Base-by-base conservation (phyloP, 352 stramenopile genomes). In the Lagenidium sp. region DNA sequence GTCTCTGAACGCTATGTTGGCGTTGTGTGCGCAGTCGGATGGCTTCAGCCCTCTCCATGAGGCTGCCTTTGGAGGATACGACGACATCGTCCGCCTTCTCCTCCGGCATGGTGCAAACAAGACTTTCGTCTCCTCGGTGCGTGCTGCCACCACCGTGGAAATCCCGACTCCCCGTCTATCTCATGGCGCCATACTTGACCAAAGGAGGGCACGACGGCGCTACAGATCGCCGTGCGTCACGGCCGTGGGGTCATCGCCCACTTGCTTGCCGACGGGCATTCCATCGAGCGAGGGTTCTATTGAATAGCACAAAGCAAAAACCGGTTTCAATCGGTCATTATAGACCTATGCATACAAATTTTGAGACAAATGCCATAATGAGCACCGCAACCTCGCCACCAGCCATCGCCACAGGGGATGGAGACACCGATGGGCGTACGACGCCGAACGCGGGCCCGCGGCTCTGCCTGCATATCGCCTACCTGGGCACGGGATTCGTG, bases 381-480 rank as follows among this genome's bases (percentile, higher is more conserved):
- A 32, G 8, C 8, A 15, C 28, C 8, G 28, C 28, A 15, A 32
- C 8, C 28, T 32, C 28, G 8, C 15, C 28, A 32, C 15, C 28
- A 32, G 15, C n/a, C 15, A 32, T 32, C 8, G 15, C 28, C 28
- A 32, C 28, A 13, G 28, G 8, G 8, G 34, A 41, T n/a, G 36
- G 35, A 18, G 23, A 50, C 19, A 13, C 38, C 28, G 8, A 34
- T 16, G 36, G 10, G 42, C 36, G 4, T 36, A 30, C 41, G 52
- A 44, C 77, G 61, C 8, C 28, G 28, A 32, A 32, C 8, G 28
- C 28, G 28, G 8, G 8, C 8, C 28, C 8, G 59, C 70, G 68
- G 25, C 88, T 82, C 41, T 78, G 63, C 24, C 53, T 88, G 36
- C 76, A 88, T 50, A 74, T 91, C 36, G 75, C 76, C 25, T 94